Conservation (phyloP, 257 asterid genomes). For the Ilex asprella region DNA sequence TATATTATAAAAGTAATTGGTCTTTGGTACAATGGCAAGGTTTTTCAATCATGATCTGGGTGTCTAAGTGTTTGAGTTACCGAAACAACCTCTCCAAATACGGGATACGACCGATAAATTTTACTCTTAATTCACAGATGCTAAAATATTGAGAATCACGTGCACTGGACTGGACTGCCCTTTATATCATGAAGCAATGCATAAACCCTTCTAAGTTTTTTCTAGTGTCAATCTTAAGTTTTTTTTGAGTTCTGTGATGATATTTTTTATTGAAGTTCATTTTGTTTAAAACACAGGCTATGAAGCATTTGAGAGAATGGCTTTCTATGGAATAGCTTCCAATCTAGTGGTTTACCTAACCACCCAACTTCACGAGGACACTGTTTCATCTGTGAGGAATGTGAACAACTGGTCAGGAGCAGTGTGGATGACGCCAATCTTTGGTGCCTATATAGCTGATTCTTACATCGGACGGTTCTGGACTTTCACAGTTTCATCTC, state of each 20-base stretch:
- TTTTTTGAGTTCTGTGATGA: neutral
- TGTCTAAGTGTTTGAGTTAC: too few relatives aligned
- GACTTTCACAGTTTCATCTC: slow-evolving; percentile 80
- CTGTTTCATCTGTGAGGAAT: slow-evolving; percentile 64
- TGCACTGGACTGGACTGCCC: too few relatives aligned
- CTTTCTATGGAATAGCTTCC: slow-evolving; percentile 88
- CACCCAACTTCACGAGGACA: slow-evolving; percentile 79
- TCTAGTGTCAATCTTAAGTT: too few relatives aligned
- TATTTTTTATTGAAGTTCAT: neutral
- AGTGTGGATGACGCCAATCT: slow-evolving; percentile 85
- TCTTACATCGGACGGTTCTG: slow-evolving; percentile 83
- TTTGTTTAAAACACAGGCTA: slow-evolving; percentile 29
- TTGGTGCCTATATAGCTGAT: slow-evolving; percentile 84
- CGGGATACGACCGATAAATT: too few relatives aligned
- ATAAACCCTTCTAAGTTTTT: too few relatives aligned
- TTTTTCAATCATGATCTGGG: too few relatives aligned
- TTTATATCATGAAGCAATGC: too few relatives aligned
- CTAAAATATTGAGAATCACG: too few relatives aligned
- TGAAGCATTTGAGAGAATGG: slow-evolving; percentile 93
- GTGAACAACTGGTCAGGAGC: slow-evolving; percentile 90
- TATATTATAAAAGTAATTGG: too few relatives aligned
- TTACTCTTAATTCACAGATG: too few relatives aligned
- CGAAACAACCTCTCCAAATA: too few relatives aligned
- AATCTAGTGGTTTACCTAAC: slow-evolving; percentile 80
- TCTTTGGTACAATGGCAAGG: too few relatives aligned